A percentile compares a stretch with the other conserved stretches of the same genome.
phyloP scores from a whole-genome alignment of 768 basidiomycete genomes.

The Amanita polypyramis region DNA sequence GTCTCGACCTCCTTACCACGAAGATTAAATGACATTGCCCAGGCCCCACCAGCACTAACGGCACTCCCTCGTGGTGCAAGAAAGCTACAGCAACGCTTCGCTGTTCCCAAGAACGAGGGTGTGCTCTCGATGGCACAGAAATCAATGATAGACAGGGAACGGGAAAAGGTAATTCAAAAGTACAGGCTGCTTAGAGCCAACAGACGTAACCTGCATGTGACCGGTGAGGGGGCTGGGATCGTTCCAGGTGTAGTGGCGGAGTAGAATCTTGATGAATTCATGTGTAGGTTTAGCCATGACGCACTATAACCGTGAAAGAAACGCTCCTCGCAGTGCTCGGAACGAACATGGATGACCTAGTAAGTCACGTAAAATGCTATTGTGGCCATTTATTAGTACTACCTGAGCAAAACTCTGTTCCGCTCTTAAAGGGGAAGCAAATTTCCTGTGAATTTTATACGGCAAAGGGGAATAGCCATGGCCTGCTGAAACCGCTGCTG shows the following conservation, averaged over 20 bases:
- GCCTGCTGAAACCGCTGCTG: too few relatives aligned
- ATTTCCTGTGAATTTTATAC: too few relatives aligned
- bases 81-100: slow-evolving; percentile 11
- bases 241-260: not conserved
- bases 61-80: slow-evolving; percentile 39
- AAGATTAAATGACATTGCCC: slow-evolving; percentile 61
- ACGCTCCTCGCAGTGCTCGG: not conserved
- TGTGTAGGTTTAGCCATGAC: not conserved
- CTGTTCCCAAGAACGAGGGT: slow-evolving; percentile 25
- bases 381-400: too few relatives aligned
- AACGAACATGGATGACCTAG: not conserved
- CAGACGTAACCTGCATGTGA: slow-evolving; percentile 17
- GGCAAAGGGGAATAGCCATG: too few relatives aligned
- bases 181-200: slow-evolving; percentile 62
- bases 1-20: slow-evolving; percentile 45
- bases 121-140: slow-evolving; percentile 69
- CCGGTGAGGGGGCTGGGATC: slow-evolving; percentile 8
- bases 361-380: too few relatives aligned
- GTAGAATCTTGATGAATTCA: not conserved
- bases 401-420: too few relatives aligned
- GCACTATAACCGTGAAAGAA: not conserved
- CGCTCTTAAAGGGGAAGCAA: too few relatives aligned
- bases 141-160: slow-evolving; percentile 66
- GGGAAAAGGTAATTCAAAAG: slow-evolving; percentile 54
- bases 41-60: slow-evolving; percentile 55